Base-by-base conservation (phyloP, 2,329 filamentous ascomycete genomes). In the Bretziella fagacearum region DNA sequence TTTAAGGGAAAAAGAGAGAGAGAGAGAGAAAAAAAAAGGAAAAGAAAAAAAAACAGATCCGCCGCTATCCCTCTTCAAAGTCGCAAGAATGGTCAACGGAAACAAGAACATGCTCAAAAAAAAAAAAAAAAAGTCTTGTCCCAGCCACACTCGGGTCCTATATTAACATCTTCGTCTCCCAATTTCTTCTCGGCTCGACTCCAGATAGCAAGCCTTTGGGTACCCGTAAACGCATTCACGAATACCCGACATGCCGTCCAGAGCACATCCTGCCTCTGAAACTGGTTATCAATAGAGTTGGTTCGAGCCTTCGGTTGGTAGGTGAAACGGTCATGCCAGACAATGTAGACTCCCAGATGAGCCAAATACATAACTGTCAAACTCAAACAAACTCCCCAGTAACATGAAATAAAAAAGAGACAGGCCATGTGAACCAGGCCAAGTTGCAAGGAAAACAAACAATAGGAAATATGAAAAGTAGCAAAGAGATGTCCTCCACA, bases 201-300 rank as follows among this genome's bases (percentile, higher is more conserved):
- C 23, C 33, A 35, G 25, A 46, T 36, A 23, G 43, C 18, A 18
- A 29, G 26, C 10, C 45, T 36, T 39, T 35, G 43, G 42, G 44
- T 43, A 47, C 44, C 44, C 48, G 30, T 42, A 46, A n/a, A 44
- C 39, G 39, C 39, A 47, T 50, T n/a, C 40, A 35, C 44, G 39
- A 44, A 57, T 55, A 63, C 61, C 61, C 59, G 62, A 55, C 59
- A 55, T 63, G 62, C 62, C 62, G 59, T 64, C 61, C 61, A 62
- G 59, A 58, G 54, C 49, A 18, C n/a, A 29, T 20, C 18, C 17
- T 26, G 40, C 18, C 25, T 39, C 35, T 39, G 35, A 22, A 39
- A 22, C 35, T n/a, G 35, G 18, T 27, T 33, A 15, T 10, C 3
- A 39, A 39, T 39, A 23, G 18, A 39, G 35, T 39, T 23, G n/a